Evolutionary conservation across 2,329 filamentous ascomycete species (phyloP).

Genomic region (Aspergillus pseudonomiae): DNA sequence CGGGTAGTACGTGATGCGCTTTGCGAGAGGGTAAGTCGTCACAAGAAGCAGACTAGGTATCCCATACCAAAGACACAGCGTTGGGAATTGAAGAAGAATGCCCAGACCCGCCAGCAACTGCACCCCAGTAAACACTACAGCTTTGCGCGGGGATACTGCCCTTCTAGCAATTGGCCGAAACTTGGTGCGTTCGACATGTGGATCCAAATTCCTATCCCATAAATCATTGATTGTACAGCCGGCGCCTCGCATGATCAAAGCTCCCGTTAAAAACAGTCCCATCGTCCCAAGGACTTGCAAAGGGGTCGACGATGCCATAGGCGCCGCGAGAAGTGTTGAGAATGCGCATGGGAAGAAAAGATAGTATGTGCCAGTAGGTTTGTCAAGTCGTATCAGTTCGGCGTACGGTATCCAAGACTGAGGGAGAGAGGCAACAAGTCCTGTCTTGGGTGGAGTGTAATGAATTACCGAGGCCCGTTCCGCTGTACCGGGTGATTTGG

Average conservation of each 20-base stretch:
- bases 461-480: constrained; percentile 27
- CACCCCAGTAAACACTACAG: constrained; percentile 47
- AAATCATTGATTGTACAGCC: constrained; percentile 61
- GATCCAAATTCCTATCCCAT: constrained; percentile 58
- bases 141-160: constrained; percentile 51
- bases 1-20: constrained; percentile 57
- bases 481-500: neutral
- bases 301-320: constrained; percentile 37
- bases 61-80: constrained; percentile 47
- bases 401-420: constrained; percentile 58
- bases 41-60: constrained; percentile 49
- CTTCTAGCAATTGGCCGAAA: constrained; percentile 56
- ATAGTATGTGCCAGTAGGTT: constrained; percentile 55
- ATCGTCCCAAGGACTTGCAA: constrained; percentile 42
- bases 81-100: constrained; percentile 48
- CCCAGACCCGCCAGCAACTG: constrained; percentile 47
- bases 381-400: constrained; percentile 57
- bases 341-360: constrained; percentile 57
- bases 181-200: constrained; percentile 54
- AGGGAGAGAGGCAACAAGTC: constrained; percentile 51
- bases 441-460: constrained; percentile 51
- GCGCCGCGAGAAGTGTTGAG: constrained; percentile 50
- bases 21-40: constrained; percentile 54
- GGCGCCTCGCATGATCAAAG: constrained; percentile 54
- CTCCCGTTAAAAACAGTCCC: constrained; percentile 46